Evolutionary conservation across 148 eudicot genomes (phyloP), one percentile per base, ranked within the genome.

Genomic region (Chenopodium suecicum): DNA sequence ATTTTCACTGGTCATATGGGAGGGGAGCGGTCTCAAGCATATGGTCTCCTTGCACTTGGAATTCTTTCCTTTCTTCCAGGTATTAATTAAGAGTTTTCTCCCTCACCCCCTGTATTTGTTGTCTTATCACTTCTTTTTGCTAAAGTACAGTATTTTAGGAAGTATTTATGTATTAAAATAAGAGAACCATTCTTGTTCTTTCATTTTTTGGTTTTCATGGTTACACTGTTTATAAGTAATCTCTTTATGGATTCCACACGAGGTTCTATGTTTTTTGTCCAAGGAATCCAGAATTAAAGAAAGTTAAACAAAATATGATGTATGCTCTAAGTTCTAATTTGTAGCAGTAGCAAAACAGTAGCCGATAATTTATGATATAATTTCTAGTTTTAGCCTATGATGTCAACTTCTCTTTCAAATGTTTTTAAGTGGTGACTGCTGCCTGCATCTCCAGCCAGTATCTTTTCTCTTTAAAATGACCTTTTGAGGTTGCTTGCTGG

Each of bases 1-100:
- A 90, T 95, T 67, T 90, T 95, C 84, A 87, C 94, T 32, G 99
- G 98, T 85, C 98, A 95, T 83, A 95, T 95, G 97, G 97, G 90
- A 56, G 99, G 99, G 29, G 99, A 95, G 44, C 81, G 41, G 23
- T 86, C 92, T 47, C 99, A 95, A 82, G 97, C 91, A 14, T 92
- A 89, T 84, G 97, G 99, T 73, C 92, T 95, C 72, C 84, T 95
- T 46, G 97, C 93, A 58, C 94, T 95, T 64, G 99, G 97, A 76
- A 41, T 92, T 65, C 92, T 95, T 69, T 82, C 98, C 32, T 93
- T 95, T 48, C 90, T 95, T 83, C 98, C 98, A 80, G 98, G 98
- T 95, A 84, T 6, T 41, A 6, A 41, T 41, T 4, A n/a, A 44
- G 60, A 37, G 22, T 32, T 46, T 54, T 41, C 8, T 41, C 44